Evolutionary conservation across 306 rosid genomes (phyloP), one percentile per base, ranked within the genome.

Genomic region (Vachellia collinsii): DNA sequence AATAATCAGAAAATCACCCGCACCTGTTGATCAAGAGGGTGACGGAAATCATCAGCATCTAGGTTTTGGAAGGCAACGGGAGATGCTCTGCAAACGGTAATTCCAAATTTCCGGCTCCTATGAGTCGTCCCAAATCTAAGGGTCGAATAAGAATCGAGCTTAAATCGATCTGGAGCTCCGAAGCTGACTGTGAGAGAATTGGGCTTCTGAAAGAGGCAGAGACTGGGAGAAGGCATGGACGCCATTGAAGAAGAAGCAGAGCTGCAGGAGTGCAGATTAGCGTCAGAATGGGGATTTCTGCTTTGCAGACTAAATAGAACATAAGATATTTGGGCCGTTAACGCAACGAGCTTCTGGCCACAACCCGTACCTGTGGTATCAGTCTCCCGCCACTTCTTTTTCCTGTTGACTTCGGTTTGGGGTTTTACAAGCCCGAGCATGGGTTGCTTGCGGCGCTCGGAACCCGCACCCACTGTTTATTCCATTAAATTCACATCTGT

Each of bases 41-140:
- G 98, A 37, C 98, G 97, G 70, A 94, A 94, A 81, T 94, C 99
- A 65, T 94, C 99, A 41, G 98, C 99, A 47, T 93, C 98, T 38
- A 95, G 98, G 75, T 91, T 78, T 67, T 89, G 94, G 61, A 95
- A 91, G 78, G 73, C 87, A 56, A 91, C 77, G 19, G 94, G 79
- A 81, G 90, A 76, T 17, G 95, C 97, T 88, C 84, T 82, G 85
- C 89, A 88, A 20, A 89, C 67, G 4, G 87, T 77, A 36, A 25
- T 41, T 72, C 80, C 70, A 29, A 42, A 0, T 47, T 76, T 84
- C 5, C 58, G 79, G 14, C 54, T 84, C 71, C 80, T 91, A 51
- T 8, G 77, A 63, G 67, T 38, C 36, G 79, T 20, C 23, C 79
- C 25, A 71, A 88, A 82, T 72, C 84, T 37, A n/a, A 78, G 29